Evolutionary conservation across 345 rosid species (phyloP).

Genomic region (Eucalyptus pauciflora): DNA sequence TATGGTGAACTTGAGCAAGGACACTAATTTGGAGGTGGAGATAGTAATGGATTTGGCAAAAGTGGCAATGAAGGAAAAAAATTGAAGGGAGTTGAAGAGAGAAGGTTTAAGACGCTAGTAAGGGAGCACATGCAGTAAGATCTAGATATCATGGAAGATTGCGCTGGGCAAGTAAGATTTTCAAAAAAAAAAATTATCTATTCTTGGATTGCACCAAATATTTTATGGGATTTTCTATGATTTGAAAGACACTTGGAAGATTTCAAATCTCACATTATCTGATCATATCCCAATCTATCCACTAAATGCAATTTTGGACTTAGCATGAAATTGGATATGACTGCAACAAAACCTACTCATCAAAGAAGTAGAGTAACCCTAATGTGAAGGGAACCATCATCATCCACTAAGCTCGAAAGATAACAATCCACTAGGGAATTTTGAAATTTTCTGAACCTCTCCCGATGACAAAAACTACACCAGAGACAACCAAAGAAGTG

Average conservation of each 20-base stretch:
- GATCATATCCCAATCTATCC: background rate
- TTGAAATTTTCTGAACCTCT: background rate
- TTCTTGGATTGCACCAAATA: background rate
- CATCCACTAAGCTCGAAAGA: background rate
- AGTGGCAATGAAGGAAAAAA: background rate
- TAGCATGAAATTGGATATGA: background rate
- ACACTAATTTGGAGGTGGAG: background rate
- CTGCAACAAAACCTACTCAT: background rate
- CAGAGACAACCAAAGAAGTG: background rate
- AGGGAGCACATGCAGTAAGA: background rate
- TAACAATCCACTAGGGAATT: background rate
- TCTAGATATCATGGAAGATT: background rate
- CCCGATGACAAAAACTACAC: background rate
- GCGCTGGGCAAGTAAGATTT: background rate
- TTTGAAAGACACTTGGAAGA: background rate
- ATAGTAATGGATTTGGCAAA: background rate
- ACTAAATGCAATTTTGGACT: background rate
- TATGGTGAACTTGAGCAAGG: background rate
- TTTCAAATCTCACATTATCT: background rate
- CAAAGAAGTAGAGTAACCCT: background rate
- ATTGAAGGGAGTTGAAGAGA: background rate
- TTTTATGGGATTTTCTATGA: too few species aligned
- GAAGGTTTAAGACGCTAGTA: background rate
- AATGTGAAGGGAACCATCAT: background rate
- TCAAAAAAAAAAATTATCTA: too few species aligned